Conservation (phyloP, 169 alveolate genomes). For the Besnoitia besnoiti region DNA sequence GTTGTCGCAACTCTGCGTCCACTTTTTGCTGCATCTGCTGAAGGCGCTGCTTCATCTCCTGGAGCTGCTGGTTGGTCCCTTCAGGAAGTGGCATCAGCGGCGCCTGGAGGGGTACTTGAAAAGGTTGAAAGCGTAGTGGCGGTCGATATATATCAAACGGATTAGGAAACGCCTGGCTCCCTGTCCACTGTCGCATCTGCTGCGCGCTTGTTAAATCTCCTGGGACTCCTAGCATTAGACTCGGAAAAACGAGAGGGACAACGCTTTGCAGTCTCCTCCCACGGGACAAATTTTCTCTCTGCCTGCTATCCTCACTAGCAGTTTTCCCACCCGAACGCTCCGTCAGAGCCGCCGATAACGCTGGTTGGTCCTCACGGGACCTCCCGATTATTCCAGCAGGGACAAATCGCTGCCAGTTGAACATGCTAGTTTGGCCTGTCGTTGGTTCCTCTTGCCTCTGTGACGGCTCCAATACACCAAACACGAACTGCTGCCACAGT, state of each 20-base stretch:
- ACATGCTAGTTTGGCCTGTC: not conserved
- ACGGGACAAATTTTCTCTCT: too few relatives aligned
- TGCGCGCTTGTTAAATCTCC: not conserved
- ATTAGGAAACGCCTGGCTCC: not conserved
- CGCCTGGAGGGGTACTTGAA: conserved; percentile 12
- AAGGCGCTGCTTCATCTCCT: not conserved
- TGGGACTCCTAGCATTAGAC: not conserved
- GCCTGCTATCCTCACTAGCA: too few relatives aligned
- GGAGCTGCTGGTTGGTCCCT: not conserved
- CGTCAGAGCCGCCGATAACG: not conserved
- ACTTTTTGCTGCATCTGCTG: not conserved
- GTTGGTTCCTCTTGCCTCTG: not conserved
- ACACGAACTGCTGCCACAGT: not conserved
- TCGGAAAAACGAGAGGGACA: not conserved
- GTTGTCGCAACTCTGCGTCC: not conserved
- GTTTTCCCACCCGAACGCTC: too few relatives aligned
- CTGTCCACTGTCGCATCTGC: not conserved
- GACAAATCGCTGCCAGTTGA: conserved; percentile 15
- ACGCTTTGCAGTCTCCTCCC: not conserved
- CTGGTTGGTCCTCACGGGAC: not conserved
- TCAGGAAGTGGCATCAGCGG: not conserved
- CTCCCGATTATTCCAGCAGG: not conserved
- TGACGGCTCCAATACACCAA: not conserved
- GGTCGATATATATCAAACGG: too few relatives aligned
- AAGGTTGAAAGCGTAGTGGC: not conserved